Percentiles rank a stretch among this genome's conserved stretches.
These are phyloP conservation scores for Euphorbia schlechtendalii DNA, from an alignment of 441 rosid genomes.

Conservation along the genomic window DNA sequence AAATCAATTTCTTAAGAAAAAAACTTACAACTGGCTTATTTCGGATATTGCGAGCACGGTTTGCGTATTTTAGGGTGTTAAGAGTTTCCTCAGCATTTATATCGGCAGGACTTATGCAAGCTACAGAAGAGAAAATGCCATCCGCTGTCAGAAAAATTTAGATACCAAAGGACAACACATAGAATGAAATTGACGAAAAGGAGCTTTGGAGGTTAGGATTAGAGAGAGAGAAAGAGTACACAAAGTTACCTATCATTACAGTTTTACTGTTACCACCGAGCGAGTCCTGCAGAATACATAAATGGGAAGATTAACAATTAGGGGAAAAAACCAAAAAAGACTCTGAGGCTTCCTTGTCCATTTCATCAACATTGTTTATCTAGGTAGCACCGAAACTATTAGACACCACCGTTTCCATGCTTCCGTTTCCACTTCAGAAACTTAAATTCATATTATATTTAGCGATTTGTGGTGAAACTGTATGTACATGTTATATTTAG, in stretches of 20 bases:
- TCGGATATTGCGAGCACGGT: slow-evolving; percentile 96
- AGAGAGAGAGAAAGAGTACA: not conserved
- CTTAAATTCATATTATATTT: no score
- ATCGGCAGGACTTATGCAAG: slow-evolving; percentile 99
- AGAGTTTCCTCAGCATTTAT: slow-evolving; percentile 98
- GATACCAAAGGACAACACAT: not conserved
- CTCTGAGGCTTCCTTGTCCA: not conserved
- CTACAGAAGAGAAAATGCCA: slow-evolving; percentile 32
- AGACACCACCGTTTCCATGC: no score
- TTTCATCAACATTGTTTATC: no score
- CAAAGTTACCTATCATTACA: slow-evolving; percentile 81
- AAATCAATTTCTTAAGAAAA: not conserved
- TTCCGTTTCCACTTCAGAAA: no score
- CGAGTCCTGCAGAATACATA: slow-evolving; percentile 56
- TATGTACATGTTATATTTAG: no score
- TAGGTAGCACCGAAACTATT: no score
- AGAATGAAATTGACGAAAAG: not conserved
- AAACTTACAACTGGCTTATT: slow-evolving; percentile 92
- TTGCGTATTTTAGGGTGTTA: slow-evolving; percentile 93
- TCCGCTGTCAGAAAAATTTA: no score
- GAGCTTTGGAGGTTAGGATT: not conserved
- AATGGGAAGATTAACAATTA: not conserved
- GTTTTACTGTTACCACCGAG: slow-evolving; percentile 99
- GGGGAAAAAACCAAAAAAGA: not conserved
- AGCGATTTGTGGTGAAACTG: no score